Evolutionary conservation across 768 basidiomycete genomes (phyloP).

Genomic region (Lepiota venenata): DNA sequence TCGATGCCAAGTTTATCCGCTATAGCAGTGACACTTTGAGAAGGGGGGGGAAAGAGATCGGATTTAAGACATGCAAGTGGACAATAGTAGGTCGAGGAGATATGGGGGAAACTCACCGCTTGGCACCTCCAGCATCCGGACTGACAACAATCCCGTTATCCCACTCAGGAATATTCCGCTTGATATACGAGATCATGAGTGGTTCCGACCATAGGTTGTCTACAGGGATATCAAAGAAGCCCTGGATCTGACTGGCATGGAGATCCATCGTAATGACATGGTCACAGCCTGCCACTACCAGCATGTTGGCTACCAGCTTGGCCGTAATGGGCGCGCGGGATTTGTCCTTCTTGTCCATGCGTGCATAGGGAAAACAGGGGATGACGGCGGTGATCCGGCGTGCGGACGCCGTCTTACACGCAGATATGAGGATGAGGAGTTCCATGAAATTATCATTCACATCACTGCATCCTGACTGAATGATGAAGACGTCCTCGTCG

Average conservation of each 20-base stretch:
- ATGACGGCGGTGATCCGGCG: slow-evolving; percentile 96
- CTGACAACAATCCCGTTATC: slow-evolving; percentile 87
- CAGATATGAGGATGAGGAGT: slow-evolving; percentile 96
- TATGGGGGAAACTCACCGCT: slow-evolving; percentile 60
- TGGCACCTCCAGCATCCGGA: slow-evolving; percentile 98
- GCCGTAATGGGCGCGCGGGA: slow-evolving; percentile 95
- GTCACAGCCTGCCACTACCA: slow-evolving; percentile 94
- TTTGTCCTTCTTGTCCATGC: slow-evolving; percentile 99
- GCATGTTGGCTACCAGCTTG: slow-evolving; percentile 98
- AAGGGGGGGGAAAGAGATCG: slow-evolving; percentile 8
- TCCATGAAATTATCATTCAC: slow-evolving; percentile 99
- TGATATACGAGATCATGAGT: slow-evolving; percentile 91
- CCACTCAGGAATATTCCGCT: slow-evolving; percentile 83
- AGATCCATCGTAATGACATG: slow-evolving; percentile 99
- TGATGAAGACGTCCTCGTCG: slow-evolving; percentile 98
- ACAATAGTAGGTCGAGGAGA: slow-evolving; percentile 10
- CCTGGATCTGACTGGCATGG: slow-evolving; percentile 97
- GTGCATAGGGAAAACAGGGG: slow-evolving; percentile 95
- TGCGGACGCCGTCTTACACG: slow-evolving; percentile 95
- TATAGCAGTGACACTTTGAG: slow-evolving; percentile 79
- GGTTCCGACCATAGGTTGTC: slow-evolving; percentile 98
- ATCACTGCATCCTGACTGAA: slow-evolving; percentile 86
- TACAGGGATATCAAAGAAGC: slow-evolving; percentile 98
- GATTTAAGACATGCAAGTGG: not conserved
- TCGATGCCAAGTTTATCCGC: slow-evolving; percentile 95